Evolutionary conservation across 1,139 yeast genomes (phyloP), one percentile per base, ranked within the genome.

Genomic region (Hansenula sp.): DNA sequence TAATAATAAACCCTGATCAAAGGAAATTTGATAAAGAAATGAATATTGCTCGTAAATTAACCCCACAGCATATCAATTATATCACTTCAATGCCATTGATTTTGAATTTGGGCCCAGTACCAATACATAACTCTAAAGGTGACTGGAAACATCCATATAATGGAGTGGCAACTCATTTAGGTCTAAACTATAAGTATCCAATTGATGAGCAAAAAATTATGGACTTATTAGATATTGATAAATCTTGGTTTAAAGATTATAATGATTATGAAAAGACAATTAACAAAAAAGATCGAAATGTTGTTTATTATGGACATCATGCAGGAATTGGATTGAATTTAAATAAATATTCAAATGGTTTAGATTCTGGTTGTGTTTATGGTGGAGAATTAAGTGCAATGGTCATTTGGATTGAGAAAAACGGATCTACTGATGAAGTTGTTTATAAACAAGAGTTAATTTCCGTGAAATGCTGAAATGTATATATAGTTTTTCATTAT

Each of bases 261-360:
- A 62, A 68, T 38, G 68, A 74, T 47, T 77, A 79, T 58, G 70
- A 71, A 48, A 58, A 59, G 21, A 49, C 49, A 34, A 39, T 58
- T 9, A 48, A 61, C 8, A 51, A 58, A 33, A 59, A 64, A 1
- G 66, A 74, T 10, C 66, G 77, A 13, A 52, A 57, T 34, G 55
- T 60, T n/a, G 91, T 89, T 1, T 81, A 79, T 56, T 91, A 91
- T 60, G 98, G 98, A 1, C 98, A 91, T 59, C 95, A 87, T 61
- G 95, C 97, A 4, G 72, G 80, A 45, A 69, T 82, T 46, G 96
- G 97, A 0, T 73, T 91, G 40, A 80, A 77, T 46, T 53, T 84
- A 41, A 75, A 77, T 51, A 74, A 76, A 48, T 88, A 71, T 62
- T 73, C 96, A 5, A 80, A 76, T 55, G 98, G 97, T 0, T 66